Evolutionary conservation across 2,329 filamentous ascomycete species (phyloP), one percentile per base, ranked within the genome.

Genomic region (Cladosporium sp.): DNA sequence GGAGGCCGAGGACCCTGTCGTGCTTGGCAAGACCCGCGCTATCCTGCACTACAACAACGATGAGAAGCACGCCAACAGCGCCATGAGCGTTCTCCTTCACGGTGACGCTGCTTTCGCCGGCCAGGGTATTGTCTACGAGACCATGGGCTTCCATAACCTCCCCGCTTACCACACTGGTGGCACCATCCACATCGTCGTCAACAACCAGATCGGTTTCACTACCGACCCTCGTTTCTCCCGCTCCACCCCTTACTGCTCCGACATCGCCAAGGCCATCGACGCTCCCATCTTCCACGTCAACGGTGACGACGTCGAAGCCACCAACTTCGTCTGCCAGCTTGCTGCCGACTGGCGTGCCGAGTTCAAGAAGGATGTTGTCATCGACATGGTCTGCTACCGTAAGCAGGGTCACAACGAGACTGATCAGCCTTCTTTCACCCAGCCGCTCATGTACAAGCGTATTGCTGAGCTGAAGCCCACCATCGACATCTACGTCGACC

Each of bases 161-260:
- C 94, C 94, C 28, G 90, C 89, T 66, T 99, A 97, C 80, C 96
- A 95, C 49, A 97, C 94, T 55, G 94, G 94, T 68, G 94, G 94
- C 71, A 99, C 94, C 58, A 90, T 99, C 68, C 94, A 99, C 77
- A 82, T 99, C 64, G 87, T 99, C 59, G 93, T 97, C 67, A 99
- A 99, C 85, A 99, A 99, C 83, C 94, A 99, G 82, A 99, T 99
- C 74, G 94, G 94, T 75, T 99, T 99, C 82, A 99, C 94, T 55
- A 99, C 94, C 20, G 94, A 99, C 72, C 94, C 94, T 65, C 91
- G 94, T 71, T 99, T 96, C 76, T 88, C 94, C 67, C 91, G 94
- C 68, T 99, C 94, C 19, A 99, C 94, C 50, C 90, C 94, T 44
- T 99, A 99, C 84, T 99, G 94, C 79, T 97, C 94, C 42, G 94